These are phyloP conservation scores for Arachnomyces sp. DNA, from an alignment of 2,329 filamentous ascomycete species.

Conservation along the genomic window DNA sequence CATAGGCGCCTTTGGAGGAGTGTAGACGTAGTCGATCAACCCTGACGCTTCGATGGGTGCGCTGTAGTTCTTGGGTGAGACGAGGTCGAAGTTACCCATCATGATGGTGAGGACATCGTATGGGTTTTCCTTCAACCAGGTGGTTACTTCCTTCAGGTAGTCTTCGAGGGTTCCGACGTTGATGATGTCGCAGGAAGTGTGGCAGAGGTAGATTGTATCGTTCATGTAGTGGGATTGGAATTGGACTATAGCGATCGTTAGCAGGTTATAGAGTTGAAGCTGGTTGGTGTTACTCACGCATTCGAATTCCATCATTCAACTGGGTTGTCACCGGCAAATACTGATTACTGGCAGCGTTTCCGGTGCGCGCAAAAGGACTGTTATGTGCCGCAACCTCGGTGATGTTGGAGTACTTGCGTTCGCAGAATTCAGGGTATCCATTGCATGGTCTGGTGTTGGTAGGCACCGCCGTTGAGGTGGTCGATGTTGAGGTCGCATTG, in stretches of 20 bases:
- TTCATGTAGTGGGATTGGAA: slow-evolving; percentile 52
- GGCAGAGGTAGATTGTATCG: slow-evolving; percentile 65
- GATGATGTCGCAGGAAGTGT: slow-evolving; percentile 72
- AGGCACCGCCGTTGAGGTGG: slow-evolving; percentile 37
- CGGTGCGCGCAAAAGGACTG: slow-evolving; percentile 62
- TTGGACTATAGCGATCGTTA: slow-evolving; percentile 40
- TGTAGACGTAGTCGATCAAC: slow-evolving; percentile 64
- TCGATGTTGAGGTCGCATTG: slow-evolving; percentile 41
- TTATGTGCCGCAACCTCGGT: slow-evolving; percentile 73
- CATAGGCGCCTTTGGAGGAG: slow-evolving; percentile 63
- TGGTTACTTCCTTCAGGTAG: slow-evolving; percentile 60
- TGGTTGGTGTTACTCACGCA: slow-evolving; percentile 34
- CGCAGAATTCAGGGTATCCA: slow-evolving; percentile 67
- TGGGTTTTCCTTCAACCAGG: slow-evolving; percentile 68
- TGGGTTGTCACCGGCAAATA: slow-evolving; percentile 58
- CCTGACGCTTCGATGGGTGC: slow-evolving; percentile 63
- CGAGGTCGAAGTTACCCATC: slow-evolving; percentile 74
- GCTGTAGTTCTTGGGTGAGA: slow-evolving; percentile 55
- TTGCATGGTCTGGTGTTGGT: slow-evolving; percentile 75
- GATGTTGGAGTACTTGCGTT: slow-evolving; percentile 70
- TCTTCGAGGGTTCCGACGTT: slow-evolving; percentile 69
- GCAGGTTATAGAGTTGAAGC: slow-evolving; percentile 1
- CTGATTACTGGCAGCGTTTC: slow-evolving; percentile 71
- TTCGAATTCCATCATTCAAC: slow-evolving; percentile 63
- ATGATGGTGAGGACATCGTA: slow-evolving; percentile 84